Base-by-base conservation (phyloP, 1,284 basidiomycete genomes). In the Caloboletus firmus region DNA sequence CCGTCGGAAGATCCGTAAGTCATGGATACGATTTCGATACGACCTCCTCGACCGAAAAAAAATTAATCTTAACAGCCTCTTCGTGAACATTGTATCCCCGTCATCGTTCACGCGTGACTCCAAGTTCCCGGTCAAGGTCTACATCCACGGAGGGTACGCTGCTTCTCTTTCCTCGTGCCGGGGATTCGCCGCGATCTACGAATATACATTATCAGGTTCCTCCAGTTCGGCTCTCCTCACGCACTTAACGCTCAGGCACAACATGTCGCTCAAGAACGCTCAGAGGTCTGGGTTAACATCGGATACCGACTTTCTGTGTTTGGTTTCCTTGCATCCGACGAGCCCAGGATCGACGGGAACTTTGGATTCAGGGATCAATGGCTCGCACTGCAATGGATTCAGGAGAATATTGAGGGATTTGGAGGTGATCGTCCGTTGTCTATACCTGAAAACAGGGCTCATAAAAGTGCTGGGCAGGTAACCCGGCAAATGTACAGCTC, bases 191-290 rank as follows among this genome's bases (percentile, higher is more conserved):
- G 37, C 8, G 41, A 26, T 54, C 17, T 28, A 43, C n/a, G 50
- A 37, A 22, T 48, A 1, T 45, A 24, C 50, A 34, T 30, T 22
- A 22, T 2, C 51, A 90, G 89, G 13, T 91, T 89, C 64, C 76
- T 91, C n/a, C 88, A 91, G 65, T 91, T 88, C 59, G 88, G 88
- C 3, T 88, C 85, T 36, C 87, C 82, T 12, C 89, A 82, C 64
- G 74, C 70, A 26, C 68, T 83, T 17, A 72, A 63, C 42, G 71
- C 70, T 50, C 88, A 90, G 65, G 82, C 85, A 5, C 87, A 89
- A 64, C 86, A 82, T 63, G 74, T 87, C 28, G 74, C 85, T 2
- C 80, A 82, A 40, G 81, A 82, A 55, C 78, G 81, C 26, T 77
- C 77, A 11, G 86, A 89, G 67, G 78, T 91, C 7, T 84, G 84